Evolutionary conservation across 345 rosid species (phyloP).

Genomic region (Bruguiera parviflora): DNA sequence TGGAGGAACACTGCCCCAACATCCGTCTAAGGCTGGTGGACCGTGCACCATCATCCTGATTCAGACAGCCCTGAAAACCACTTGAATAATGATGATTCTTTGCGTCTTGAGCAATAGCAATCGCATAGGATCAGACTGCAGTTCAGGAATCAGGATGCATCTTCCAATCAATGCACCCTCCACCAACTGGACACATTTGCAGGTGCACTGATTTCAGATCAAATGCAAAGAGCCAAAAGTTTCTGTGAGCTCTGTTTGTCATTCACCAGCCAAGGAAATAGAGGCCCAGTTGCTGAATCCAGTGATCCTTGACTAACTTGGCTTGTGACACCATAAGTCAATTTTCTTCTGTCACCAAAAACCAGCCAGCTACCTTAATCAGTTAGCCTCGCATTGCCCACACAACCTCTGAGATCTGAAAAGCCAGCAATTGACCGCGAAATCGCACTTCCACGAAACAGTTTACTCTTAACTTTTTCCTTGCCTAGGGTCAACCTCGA

Average conservation of each 20-base stretch:
- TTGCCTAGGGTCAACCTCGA: slow-evolving; percentile 63
- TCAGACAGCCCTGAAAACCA: no score
- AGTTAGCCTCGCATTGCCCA: slow-evolving; percentile 34
- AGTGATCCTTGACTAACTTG: slow-evolving; percentile 42
- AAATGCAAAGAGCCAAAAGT: slow-evolving; percentile 35
- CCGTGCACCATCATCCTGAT: no score
- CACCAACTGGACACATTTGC: slow-evolving; percentile 42
- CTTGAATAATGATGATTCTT: no score
- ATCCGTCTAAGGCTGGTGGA: no score
- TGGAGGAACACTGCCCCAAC: no score
- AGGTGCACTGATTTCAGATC: slow-evolving; percentile 62
- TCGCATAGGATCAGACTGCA: slow-evolving; percentile 38
- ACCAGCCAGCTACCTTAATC: slow-evolving; percentile 38
- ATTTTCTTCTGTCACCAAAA: slow-evolving; percentile 66
- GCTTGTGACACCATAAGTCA: slow-evolving; percentile 53
- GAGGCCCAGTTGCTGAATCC: slow-evolving; percentile 39
- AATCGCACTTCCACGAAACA: slow-evolving; percentile 21
- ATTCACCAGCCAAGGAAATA: slow-evolving; percentile 54
- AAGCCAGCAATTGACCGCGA: slow-evolving; percentile 34
- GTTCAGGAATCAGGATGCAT: slow-evolving; percentile 30
- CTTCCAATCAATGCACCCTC: slow-evolving; percentile 39
- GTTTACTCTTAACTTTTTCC: slow-evolving; percentile 18
- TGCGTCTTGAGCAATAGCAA: slow-evolving; percentile 23
- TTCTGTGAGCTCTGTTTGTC: slow-evolving; percentile 38
- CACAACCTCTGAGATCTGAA: slow-evolving; percentile 28